phyloP scores from a whole-genome alignment of 495 filamentous ascomycete genomes.

The Sordaria brevicollis region DNA sequence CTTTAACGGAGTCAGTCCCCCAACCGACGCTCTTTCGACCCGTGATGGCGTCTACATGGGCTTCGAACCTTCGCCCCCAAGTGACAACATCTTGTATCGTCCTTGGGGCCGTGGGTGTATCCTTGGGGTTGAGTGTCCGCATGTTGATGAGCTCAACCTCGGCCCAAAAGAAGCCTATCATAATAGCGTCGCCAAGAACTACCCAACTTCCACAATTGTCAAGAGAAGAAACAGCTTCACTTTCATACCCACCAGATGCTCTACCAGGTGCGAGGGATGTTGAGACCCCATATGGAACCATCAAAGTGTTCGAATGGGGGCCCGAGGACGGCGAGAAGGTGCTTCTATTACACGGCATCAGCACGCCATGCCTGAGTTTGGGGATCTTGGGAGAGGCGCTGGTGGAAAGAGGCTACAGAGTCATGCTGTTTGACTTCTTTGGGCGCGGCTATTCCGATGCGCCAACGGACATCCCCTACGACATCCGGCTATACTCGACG shows the following conservation, averaged over 20 bases:
- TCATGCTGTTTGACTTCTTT: conserved; percentile 73
- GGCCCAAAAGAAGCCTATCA: not conserved
- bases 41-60: conserved; percentile 9
- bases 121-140: conserved; percentile 4
- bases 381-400: conserved; percentile 55
- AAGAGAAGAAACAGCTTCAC: conserved; percentile 5
- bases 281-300: conserved; percentile 58
- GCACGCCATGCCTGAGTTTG: conserved; percentile 61
- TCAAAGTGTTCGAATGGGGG: conserved; percentile 76
- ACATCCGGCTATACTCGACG: conserved; percentile 57
- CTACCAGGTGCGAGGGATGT: conserved; percentile 70
- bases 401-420: conserved; percentile 57
- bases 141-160: not conserved
- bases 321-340: conserved; percentile 62
- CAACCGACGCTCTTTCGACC: not conserved
- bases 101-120: conserved; percentile 12
- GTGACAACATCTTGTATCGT: conserved; percentile 6
- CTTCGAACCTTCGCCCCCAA: not conserved
- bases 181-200: conserved; percentile 11
- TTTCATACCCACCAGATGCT: conserved; percentile 62
- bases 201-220: conserved; percentile 16
- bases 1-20: not conserved
- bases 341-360: conserved; percentile 69
- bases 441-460: conserved; percentile 71
- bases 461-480: conserved; percentile 55